Evolutionary conservation across 495 filamentous ascomycete species (phyloP).

Genomic region (Evansstolkia leycettana): DNA sequence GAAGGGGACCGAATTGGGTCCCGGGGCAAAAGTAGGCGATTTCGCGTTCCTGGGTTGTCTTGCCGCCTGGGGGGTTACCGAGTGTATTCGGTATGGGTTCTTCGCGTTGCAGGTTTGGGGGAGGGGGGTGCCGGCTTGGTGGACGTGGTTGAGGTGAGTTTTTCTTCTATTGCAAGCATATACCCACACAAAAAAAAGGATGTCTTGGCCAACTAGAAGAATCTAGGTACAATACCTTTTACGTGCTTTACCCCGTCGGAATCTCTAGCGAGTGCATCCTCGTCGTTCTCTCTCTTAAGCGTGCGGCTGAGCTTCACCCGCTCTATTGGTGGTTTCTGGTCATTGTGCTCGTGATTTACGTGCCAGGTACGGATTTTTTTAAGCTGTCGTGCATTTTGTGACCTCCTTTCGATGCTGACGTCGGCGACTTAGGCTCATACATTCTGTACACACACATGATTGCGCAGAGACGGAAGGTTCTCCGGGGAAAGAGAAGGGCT

Average conservation of each 20-base stretch:
- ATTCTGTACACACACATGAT: conserved; percentile 93
- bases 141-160: conserved; percentile 61
- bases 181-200: too few species aligned
- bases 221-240: conserved; percentile 74
- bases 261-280: conserved; percentile 76
- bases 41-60: conserved; percentile 39
- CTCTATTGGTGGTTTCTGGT: conserved; percentile 48
- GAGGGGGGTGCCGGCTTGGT: conserved; percentile 41
- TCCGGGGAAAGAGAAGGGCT: conserved; percentile 36
- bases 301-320: conserved; percentile 37
- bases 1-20: neutral
- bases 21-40: conserved; percentile 18
- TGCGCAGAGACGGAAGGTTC: conserved; percentile 66
- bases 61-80: conserved; percentile 71
- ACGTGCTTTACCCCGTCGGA: conserved; percentile 81
- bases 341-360: conserved; percentile 56
- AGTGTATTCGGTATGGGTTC: conserved; percentile 80
- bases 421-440: conserved; percentile 53
- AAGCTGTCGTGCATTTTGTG: conserved; percentile 2
- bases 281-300: conserved; percentile 50
- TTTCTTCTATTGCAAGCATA: conserved; percentile 1
- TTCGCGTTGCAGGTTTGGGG: conserved; percentile 63
- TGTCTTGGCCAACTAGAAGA: conserved; percentile 4
- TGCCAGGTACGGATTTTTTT: conserved; percentile 51
- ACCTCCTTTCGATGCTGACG: neutral